A percentile compares a stretch with the other conserved stretches of the same genome.
These are phyloP conservation scores for Scenedesmus sp. DNA, from an alignment of 163 green algal species.

Conservation along the genomic window DNA sequence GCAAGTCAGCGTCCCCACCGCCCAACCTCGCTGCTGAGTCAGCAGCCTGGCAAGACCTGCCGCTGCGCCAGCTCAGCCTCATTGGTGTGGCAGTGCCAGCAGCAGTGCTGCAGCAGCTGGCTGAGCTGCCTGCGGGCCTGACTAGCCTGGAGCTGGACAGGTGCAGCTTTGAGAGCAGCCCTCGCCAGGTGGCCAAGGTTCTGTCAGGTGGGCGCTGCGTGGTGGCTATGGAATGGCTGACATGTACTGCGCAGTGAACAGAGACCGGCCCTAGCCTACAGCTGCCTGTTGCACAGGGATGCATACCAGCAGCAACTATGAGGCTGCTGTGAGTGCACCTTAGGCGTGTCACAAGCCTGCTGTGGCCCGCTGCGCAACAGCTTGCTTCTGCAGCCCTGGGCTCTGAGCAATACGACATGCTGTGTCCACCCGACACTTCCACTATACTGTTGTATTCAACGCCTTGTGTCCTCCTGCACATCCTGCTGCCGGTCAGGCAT, in stretches of 20 bases:
- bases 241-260: neutral
- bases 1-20: neutral
- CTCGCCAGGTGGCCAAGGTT: neutral
- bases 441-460: neutral
- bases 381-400: no score
- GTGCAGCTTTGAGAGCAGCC: neutral
- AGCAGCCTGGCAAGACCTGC: neutral
- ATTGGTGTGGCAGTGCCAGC: neutral
- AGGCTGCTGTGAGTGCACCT: no score
- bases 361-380: no score
- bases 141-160: neutral
- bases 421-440: neutral
- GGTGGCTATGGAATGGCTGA: neutral
- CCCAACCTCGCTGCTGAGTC: neutral
- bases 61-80: slow-evolving; percentile 3
- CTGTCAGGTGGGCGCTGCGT: neutral
- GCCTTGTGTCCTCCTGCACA: neutral
- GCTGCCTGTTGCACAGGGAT: neutral
- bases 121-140: neutral
- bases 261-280: neutral
- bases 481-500: neutral
- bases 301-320: neutral
- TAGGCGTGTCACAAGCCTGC: no score
- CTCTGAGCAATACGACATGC: no score
- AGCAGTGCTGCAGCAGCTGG: neutral